Base-by-base conservation (phyloP, 495 filamentous ascomycete genomes). In the Aspergillus coremiiformis region DNA sequence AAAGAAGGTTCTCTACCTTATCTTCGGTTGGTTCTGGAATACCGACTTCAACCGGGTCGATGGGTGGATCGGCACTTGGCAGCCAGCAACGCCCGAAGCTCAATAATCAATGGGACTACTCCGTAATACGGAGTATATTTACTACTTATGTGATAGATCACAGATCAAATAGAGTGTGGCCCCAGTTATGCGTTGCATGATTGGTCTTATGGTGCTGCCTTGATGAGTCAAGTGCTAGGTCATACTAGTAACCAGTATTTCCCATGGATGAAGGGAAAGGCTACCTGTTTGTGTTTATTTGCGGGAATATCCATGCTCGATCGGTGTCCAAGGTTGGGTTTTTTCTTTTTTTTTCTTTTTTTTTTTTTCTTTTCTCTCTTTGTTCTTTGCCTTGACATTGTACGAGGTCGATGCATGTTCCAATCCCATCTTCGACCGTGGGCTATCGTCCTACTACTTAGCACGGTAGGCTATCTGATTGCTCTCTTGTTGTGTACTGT, bases 401-500 rank as follows among this genome's bases (percentile, higher is more conserved):
- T 37, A 14, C n/a, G n/a, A 21, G 3, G 12, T 41, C 26, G n/a
- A 44, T 39, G 30, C 41, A 47, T 56, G 53, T 41, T 55, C 46
- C 30, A 50, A 11, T 39, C 27, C 3, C 21, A 47, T n/a, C 21
- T 39, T n/a, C 20, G 26, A 7, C 47, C 33, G 9, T 39, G 7
- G 17, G 27, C 22, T 12, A 30, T 49, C 32, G 35, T 41, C 11
- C 41, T 55, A n/a, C n/a, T n/a, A n/a, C n/a, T n/a, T n/a, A 22
- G 39, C 39, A 22, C 44, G 21, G 15, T 48, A 23, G n/a, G 23
- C 9, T 55, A 59, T 46, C 2, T 49, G 10, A 20, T 49, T 4
- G n/a, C n/a, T 33, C 32, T 21, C 46, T 60, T 21, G 47, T 44
- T 7, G 44, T 74, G 24, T 72, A 72, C n/a, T n/a, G n/a, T n/a